A percentile compares a stretch with the other conserved stretches of the same genome.
Evolutionary conservation across 2,329 filamentous ascomycete species (phyloP).

Genomic region (Aspergillus sp.): DNA sequence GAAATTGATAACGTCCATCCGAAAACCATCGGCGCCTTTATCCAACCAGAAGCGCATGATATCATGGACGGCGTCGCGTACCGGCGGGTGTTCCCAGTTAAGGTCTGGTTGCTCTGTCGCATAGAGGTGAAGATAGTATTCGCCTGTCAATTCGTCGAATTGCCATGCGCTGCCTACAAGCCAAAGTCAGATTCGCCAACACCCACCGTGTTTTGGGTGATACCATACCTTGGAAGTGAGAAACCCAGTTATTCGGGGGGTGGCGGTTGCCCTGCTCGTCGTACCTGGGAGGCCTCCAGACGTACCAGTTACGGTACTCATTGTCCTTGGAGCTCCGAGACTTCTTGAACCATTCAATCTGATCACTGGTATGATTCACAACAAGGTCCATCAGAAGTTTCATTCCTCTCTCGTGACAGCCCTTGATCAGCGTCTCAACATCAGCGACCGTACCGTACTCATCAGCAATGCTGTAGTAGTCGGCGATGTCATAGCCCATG

Average conservation of each 20-base stretch:
- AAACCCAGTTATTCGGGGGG: conserved; percentile 69
- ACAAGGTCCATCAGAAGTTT: conserved; percentile 67
- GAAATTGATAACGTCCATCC: conserved; percentile 68
- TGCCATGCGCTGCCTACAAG: conserved; percentile 37
- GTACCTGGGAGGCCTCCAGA: conserved; percentile 47
- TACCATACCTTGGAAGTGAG: conserved; percentile 29
- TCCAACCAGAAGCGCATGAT: conserved; percentile 74
- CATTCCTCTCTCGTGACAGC: conserved; percentile 56
- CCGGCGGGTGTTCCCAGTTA: conserved; percentile 70
- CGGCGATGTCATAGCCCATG: conserved; percentile 47
- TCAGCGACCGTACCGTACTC: conserved; percentile 61
- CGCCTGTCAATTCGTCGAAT: conserved; percentile 62
- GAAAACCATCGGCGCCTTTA: conserved; percentile 63
- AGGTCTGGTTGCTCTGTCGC: conserved; percentile 69
- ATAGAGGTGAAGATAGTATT: conserved; percentile 73
- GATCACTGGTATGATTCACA: conserved; percentile 66
- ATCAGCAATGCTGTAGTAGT: conserved; percentile 58
- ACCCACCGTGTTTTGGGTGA: neutral
- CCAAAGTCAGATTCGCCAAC: conserved; percentile 6
- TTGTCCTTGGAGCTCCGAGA: conserved; percentile 54
- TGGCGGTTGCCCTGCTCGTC: conserved; percentile 51
- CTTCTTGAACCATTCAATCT: conserved; percentile 64
- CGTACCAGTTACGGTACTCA: conserved; percentile 63
- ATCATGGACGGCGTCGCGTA: conserved; percentile 61
- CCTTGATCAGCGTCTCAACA: conserved; percentile 54